Evolutionary conservation across 495 filamentous ascomycete species (phyloP), one percentile per base, ranked within the genome.

Genomic region (Penicillium odoratum): DNA sequence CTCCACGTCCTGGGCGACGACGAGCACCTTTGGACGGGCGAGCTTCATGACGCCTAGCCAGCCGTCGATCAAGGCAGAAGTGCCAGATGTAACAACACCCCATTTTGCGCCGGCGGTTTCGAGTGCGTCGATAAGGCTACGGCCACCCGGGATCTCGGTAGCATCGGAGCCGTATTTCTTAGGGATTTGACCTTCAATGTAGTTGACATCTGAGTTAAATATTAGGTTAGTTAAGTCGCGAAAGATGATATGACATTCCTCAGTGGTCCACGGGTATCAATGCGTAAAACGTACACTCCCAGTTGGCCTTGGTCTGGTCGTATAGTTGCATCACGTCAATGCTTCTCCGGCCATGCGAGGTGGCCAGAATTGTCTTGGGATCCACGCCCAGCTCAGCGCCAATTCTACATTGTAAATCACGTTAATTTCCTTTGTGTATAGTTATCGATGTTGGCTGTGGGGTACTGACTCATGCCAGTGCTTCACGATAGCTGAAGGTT

Each of bases 81-180:
- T 93, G 28, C 94, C 94, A 3, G 88, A 93, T 5, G 94, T 98
- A 8, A 97, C 93, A 56, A 98, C 93, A 26, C 90, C 88, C 94
- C 94, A 98, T 46, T 84, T 85, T 0, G 83, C 85, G 46, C 76
- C 69, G 33, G 74, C 70, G 31, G 74, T 65, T 55, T 88, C 81
- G 8, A 90, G 77, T n/a, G 77, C 67, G 51, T 78, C 65, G 55
- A 91, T 81, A 50, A 90, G 64, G 43, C 65, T 66, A 56, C 85
- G 77, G 21, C 81, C 77, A 31, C 91, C 92, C 43, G 88, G 89
- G 65, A 97, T 88, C 71, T 96, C 92, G 52, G 87, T 78, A 34
- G 90, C 93, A 69, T 94, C 89, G 21, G 74, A 72, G 55, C 90
- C 91, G 74, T 87, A 89, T 42, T 84, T 74, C 63, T 85, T 80